Evolutionary conservation across 1,139 yeast genomes (phyloP).

Genomic region (Debaryomyces coudertii): DNA sequence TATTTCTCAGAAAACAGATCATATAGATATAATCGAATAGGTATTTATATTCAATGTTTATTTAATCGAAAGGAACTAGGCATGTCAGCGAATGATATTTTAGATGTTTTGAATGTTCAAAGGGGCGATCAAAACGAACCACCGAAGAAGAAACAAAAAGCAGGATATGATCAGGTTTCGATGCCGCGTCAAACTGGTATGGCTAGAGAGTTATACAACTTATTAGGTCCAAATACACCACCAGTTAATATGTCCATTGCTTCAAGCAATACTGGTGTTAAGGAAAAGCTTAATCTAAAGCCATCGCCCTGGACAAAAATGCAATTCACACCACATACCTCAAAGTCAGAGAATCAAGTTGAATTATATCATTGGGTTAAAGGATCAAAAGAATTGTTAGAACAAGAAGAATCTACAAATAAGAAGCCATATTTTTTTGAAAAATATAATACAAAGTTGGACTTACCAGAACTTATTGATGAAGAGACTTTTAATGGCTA

Average conservation of each 20-base stretch:
- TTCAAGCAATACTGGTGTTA: conserved; percentile 51
- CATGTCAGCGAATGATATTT: conserved; percentile 64
- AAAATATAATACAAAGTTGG: conserved; percentile 70
- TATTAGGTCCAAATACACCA: conserved; percentile 91
- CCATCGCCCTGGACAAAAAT: conserved; percentile 84
- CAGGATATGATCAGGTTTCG: conserved; percentile 25
- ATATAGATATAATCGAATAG: not conserved
- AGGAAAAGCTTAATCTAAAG: conserved; percentile 66
- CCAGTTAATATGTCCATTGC: conserved; percentile 67
- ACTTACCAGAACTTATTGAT: conserved; percentile 69
- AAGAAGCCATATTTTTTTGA: conserved; percentile 70
- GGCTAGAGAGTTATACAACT: conserved; percentile 85
- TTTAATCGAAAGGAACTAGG: not conserved
- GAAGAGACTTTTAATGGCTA: conserved; percentile 62
- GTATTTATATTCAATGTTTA: not conserved
- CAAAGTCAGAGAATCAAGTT: conserved; percentile 47
- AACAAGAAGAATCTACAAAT: conserved; percentile 35
- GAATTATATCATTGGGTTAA: conserved; percentile 85
- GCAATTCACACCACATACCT: conserved; percentile 58
- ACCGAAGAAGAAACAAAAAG: conserved; percentile 43
- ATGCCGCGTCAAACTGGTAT: conserved; percentile 67
- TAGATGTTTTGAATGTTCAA: conserved; percentile 75
- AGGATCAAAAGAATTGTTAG: conserved; percentile 60
- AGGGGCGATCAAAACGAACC: conserved; percentile 43
- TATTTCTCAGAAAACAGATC: not conserved